phyloP scores from a whole-genome alignment of 2,329 filamentous ascomycete genomes.

The Stemphylium vesicarium region DNA sequence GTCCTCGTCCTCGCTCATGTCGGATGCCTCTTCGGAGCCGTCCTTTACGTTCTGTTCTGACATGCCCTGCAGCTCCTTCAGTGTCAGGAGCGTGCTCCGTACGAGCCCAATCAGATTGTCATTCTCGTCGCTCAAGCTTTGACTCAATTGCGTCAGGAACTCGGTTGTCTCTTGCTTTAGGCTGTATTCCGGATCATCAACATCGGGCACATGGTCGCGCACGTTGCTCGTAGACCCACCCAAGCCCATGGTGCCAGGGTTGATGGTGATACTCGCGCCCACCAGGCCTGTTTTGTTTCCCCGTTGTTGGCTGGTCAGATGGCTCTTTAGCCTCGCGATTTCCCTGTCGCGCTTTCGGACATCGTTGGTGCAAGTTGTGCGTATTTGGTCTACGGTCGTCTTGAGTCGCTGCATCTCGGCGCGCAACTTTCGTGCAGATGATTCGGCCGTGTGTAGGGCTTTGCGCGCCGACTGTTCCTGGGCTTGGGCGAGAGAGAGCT shows the following conservation, averaged over 20 bases:
- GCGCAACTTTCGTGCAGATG: slow-evolving; percentile 75
- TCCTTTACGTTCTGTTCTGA: slow-evolving; percentile 42
- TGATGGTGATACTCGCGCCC: slow-evolving; percentile 58
- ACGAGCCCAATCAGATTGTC: slow-evolving; percentile 78
- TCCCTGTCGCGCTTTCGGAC: slow-evolving; percentile 88
- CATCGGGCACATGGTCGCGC: slow-evolving; percentile 60
- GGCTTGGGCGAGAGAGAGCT: slow-evolving; percentile 67
- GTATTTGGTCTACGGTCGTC: slow-evolving; percentile 78
- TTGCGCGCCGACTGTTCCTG: slow-evolving; percentile 73
- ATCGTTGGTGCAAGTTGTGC: slow-evolving; percentile 87
- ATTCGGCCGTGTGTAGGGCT: slow-evolving; percentile 76
- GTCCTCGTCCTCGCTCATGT: slow-evolving; percentile 43
- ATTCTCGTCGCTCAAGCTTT: slow-evolving; percentile 88
- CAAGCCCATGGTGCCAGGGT: slow-evolving; percentile 41
- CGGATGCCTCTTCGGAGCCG: slow-evolving; percentile 34
- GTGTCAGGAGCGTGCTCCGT: slow-evolving; percentile 70
- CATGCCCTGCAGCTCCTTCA: slow-evolving; percentile 69
- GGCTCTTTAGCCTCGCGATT: slow-evolving; percentile 86
- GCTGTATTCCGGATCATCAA: slow-evolving; percentile 67
- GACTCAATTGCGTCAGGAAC: slow-evolving; percentile 84
- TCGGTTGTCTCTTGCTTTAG: slow-evolving; percentile 87
- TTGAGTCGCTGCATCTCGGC: slow-evolving; percentile 85
- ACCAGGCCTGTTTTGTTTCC: slow-evolving; percentile 56
- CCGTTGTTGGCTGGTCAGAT: slow-evolving; percentile 70
- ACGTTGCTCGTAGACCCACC: slow-evolving; percentile 46